Evolutionary conservation across 1,284 basidiomycete species (phyloP).

Genomic region (Cystobasidium pallidum): DNA sequence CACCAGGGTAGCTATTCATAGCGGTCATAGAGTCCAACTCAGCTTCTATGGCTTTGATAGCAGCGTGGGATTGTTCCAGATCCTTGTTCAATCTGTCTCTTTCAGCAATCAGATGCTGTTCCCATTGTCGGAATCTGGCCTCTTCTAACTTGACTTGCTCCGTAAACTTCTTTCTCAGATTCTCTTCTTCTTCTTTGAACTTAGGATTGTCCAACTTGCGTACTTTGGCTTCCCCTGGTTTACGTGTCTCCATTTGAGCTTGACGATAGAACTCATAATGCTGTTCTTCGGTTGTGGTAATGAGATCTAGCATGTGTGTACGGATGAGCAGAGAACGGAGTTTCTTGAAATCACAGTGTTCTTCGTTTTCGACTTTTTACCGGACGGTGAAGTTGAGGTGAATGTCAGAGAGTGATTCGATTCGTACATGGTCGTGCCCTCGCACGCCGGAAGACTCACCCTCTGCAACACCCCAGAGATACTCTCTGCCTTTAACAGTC

Average conservation of each 20-base stretch:
- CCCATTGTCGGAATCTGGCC: constrained; percentile 97
- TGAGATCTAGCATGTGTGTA: constrained; percentile 98
- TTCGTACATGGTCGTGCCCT: too few relatives aligned
- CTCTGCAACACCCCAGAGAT: constrained; percentile 99
- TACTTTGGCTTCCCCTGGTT: constrained; percentile 97
- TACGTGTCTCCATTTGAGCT: constrained; percentile 99
- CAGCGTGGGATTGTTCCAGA: constrained; percentile 77
- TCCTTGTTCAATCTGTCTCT: constrained; percentile 97
- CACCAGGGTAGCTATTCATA: constrained; percentile 19
- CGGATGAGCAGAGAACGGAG: constrained; percentile 93
- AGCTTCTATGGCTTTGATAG: constrained; percentile 36
- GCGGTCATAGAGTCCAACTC: constrained; percentile 31
- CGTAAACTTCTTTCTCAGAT: constrained; percentile 91
- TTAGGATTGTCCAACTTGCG: constrained; percentile 99
- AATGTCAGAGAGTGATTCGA: background rate
- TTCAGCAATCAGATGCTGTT: constrained; percentile 94
- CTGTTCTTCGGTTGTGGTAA: constrained; percentile 90
- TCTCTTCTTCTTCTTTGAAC: constrained; percentile 99
- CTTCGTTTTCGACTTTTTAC: constrained; percentile 87
- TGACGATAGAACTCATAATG: constrained; percentile 99
- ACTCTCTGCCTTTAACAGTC: constrained; percentile 93
- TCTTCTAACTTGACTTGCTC: constrained; percentile 99
- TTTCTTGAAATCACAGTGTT: constrained; percentile 99
- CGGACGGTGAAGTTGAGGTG: background rate
- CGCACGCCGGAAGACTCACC: constrained; percentile 63